phyloP scores from a whole-genome alignment of 352 stramenopile species.

The Globisporangium nagaii region DNA sequence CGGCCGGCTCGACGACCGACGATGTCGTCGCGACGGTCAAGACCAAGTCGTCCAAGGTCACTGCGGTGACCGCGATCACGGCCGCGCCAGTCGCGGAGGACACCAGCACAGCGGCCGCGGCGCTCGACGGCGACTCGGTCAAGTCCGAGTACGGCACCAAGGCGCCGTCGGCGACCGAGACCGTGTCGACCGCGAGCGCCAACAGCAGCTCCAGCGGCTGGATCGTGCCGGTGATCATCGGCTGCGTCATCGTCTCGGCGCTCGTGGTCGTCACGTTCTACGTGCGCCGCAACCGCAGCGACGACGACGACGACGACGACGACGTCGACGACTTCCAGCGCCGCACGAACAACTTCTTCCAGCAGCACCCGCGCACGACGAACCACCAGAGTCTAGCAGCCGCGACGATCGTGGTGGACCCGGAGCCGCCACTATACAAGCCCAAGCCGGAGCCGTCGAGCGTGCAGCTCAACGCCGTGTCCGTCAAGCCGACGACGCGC shows the following conservation, averaged over 20 bases:
- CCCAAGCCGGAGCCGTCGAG: conserved; percentile 7
- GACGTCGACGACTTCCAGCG: conserved; percentile 37
- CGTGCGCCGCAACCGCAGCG: conserved; percentile 35
- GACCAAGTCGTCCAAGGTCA: conserved; percentile 8
- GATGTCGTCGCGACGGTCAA: conserved; percentile 17
- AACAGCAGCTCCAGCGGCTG: conserved; percentile 23
- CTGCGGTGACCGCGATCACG: conserved; percentile 16
- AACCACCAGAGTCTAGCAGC: conserved; percentile 25
- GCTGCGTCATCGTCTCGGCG: conserved; percentile 42
- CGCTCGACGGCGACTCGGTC: conserved; percentile 27
- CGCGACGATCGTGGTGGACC: background rate
- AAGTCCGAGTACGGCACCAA: conserved; percentile 49
- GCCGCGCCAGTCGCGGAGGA: conserved; percentile 16
- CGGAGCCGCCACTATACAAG: conserved; percentile 11
- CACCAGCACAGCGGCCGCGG: conserved; percentile 17
- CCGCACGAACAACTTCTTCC: conserved; percentile 58
- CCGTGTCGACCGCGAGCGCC: conserved; percentile 9
- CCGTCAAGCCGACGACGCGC: conserved; percentile 8
- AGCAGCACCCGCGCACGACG: conserved; percentile 44
- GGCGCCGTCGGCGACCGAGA: conserved; percentile 26
- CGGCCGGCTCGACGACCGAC: conserved; percentile 8
- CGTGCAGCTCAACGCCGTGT: conserved; percentile 12
- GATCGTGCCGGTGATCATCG: conserved; percentile 57
- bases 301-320: conserved; percentile 47
- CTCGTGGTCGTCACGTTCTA: conserved; percentile 57